phyloP scores from a whole-genome alignment of 768 basidiomycete species.

The Amanita brunnescens region DNA sequence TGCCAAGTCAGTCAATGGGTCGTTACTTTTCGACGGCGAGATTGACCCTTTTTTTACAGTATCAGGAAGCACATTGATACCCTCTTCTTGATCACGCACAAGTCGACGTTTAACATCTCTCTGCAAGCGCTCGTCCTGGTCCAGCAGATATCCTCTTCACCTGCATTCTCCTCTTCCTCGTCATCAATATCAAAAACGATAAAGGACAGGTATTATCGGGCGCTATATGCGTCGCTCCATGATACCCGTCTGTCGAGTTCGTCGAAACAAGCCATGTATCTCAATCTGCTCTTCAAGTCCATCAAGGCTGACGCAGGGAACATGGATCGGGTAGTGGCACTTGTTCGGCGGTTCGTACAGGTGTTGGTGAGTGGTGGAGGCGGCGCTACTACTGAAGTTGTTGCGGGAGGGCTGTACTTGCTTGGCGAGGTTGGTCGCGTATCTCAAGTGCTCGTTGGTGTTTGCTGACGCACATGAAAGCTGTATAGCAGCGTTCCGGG shows the following conservation, averaged over 20 bases:
- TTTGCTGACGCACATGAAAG: conserved; percentile 13
- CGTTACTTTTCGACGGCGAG: neutral
- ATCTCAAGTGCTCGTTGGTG: neutral
- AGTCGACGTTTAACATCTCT: conserved; percentile 93
- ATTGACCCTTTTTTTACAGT: conserved; percentile 26
- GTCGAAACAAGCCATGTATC: conserved; percentile 93
- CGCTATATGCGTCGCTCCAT: conserved; percentile 83
- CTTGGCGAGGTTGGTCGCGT: conserved; percentile 67
- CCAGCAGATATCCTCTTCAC: conserved; percentile 65
- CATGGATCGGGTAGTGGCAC: conserved; percentile 60
- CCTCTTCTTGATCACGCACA: conserved; percentile 91
- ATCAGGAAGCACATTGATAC: conserved; percentile 86
- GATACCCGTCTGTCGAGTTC: conserved; percentile 75
- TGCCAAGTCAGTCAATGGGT: conserved; percentile 39
- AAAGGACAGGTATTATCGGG: conserved; percentile 65
- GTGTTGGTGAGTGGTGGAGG: conserved; percentile 60
- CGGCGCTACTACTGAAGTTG: conserved; percentile 76
- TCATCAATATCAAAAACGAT: conserved; percentile 41
- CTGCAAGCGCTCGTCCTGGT: conserved; percentile 87
- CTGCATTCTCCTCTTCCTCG: conserved; percentile 31
- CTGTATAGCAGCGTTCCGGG: conserved; percentile 36
- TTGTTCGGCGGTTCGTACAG: conserved; percentile 79
- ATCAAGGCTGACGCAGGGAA: conserved; percentile 54
- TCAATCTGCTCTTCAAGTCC: conserved; percentile 89
- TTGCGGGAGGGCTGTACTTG: conserved; percentile 81